These are phyloP conservation scores for Malassezia japonica DNA, from an alignment of 1,284 basidiomycete species.

Conservation along the genomic window DNA sequence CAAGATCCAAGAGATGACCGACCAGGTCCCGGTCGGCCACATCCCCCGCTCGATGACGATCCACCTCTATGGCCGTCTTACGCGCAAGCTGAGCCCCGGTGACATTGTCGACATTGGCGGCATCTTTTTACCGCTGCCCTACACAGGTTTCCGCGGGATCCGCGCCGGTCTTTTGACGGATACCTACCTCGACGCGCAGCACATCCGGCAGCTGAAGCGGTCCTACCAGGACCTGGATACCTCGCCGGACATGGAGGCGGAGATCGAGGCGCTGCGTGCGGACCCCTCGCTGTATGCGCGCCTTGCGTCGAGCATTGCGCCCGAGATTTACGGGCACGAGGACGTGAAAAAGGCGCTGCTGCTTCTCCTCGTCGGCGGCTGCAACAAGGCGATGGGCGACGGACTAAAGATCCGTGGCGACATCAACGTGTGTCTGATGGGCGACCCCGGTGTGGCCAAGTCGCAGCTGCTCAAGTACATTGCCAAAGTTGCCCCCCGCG, in stretches of 20 bases:
- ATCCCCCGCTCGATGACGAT: conserved; percentile 97
- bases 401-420: conserved; percentile 99
- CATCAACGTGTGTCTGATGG: conserved; percentile 96
- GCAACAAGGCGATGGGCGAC: conserved; percentile 85
- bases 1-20: conserved; percentile 98
- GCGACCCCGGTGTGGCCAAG: conserved; percentile 98
- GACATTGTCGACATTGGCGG: conserved; percentile 88
- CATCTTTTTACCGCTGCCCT: conserved; percentile 78
- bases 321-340: conserved; percentile 95
- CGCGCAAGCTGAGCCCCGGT: conserved; percentile 84
- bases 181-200: conserved; percentile 86
- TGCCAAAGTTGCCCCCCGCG: conserved; percentile 91
- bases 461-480: conserved; percentile 97
- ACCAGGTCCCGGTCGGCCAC: conserved; percentile 98
- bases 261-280: conserved; percentile 62
- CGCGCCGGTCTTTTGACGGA: conserved; percentile 92
- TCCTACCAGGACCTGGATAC: conserved; percentile 90
- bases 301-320: conserved; percentile 70
- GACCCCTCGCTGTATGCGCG: conserved; percentile 74
- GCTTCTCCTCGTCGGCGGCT: conserved; percentile 84
- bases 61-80: conserved; percentile 80
- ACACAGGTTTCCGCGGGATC: conserved; percentile 75
- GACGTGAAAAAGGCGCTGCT: conserved; percentile 98
- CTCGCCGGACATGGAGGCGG: conserved; percentile 69
- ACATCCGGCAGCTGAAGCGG: conserved; percentile 90